Base-by-base conservation (phyloP, 2,329 filamentous ascomycete genomes). In the Aspergillus awamori region DNA sequence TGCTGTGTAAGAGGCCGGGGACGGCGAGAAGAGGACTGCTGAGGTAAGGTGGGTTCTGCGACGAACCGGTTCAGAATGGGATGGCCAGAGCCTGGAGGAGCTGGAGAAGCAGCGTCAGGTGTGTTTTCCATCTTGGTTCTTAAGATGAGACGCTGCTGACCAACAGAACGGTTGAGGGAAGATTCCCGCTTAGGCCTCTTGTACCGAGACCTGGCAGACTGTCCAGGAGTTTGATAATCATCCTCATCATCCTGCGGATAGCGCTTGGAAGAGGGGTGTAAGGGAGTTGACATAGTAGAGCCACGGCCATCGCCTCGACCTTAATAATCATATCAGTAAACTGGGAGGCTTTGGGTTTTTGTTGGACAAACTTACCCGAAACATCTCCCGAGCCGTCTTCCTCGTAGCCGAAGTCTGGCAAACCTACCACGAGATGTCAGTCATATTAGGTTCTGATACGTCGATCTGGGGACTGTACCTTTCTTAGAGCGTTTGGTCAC, bases 1-100 rank as follows among this genome's bases (percentile, higher is more conserved):
- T 83, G 81, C 55, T 82, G 80, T 2, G 81, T 83, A 43, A 82
- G 73, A 8, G 81, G 80, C 17, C 80, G 76, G 13, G 80, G 77
- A 11, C 81, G 79, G 54, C 79, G 77, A 51, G 73, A 70, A 43
- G 71, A 69, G 57, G 65, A 56, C 39, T 63, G 67, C 53, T 72
- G 71, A 20, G 67, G 67, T 53, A 71, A 68, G 30, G 73, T 70
- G 20, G 74, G 68, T 58, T 76, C 74, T 2, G 70, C 67, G 52
- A 74, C 70, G 63, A 77, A 81, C 43, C 79, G 77, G 61, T 76
- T 77, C 13, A 81, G 66, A 13, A 80, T 70, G 24, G 78, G 74
- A 63, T 82, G 77, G 26, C 71, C 72, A 45, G 75, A 72, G 30
- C 77, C 75, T 30, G 78, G 77, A 57, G 80, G 79, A 6, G 78